phyloP scores from a whole-genome alignment of 23 red algal genomes.

The Pyropia haitanensis region DNA sequence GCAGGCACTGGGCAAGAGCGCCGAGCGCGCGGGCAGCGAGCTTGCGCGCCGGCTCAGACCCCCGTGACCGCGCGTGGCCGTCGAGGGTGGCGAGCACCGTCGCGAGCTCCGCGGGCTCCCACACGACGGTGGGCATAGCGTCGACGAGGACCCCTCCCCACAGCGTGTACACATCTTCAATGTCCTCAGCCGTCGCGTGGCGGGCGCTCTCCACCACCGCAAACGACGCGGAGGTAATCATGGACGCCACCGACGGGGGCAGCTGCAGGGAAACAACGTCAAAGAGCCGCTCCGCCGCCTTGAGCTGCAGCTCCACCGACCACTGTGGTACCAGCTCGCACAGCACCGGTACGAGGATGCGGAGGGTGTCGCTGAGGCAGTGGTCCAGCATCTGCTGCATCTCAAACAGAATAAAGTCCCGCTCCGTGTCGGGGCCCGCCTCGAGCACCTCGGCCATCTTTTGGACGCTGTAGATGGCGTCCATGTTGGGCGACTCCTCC shows the following conservation, averaged over 20 bases:
- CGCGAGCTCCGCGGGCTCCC: background rate
- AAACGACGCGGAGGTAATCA: conserved; percentile 8
- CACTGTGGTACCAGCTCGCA: conserved; percentile 30
- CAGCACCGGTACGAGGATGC: conserved; percentile 43
- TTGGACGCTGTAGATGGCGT: background rate
- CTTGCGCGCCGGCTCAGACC: background rate
- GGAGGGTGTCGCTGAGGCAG: conserved; percentile 33
- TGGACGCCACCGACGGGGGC: background rate
- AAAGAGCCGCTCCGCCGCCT: conserved; percentile 19
- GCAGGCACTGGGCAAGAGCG: background rate
- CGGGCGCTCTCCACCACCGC: conserved; percentile 7
- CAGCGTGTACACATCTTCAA: background rate
- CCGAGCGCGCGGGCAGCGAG: conserved; percentile 3
- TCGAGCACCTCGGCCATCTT: conserved; percentile 8
- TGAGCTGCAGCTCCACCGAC: conserved; percentile 33
- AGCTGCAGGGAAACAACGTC: conserved; percentile 8
- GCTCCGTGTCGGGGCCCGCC: conserved; percentile 17
- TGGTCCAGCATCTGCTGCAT: conserved; percentile 43
- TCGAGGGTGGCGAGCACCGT: background rate
- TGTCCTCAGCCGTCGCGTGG: background rate
- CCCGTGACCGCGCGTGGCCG: background rate
- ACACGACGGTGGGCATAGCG: background rate
- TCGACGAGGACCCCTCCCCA: conserved; percentile 3
- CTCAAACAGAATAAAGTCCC: conserved; percentile 44
- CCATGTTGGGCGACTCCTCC: background rate